A percentile compares a stretch with the other conserved stretches of the same genome.
phyloP scores from a whole-genome alignment of 306 rosid species.

The Quercus dentata region DNA sequence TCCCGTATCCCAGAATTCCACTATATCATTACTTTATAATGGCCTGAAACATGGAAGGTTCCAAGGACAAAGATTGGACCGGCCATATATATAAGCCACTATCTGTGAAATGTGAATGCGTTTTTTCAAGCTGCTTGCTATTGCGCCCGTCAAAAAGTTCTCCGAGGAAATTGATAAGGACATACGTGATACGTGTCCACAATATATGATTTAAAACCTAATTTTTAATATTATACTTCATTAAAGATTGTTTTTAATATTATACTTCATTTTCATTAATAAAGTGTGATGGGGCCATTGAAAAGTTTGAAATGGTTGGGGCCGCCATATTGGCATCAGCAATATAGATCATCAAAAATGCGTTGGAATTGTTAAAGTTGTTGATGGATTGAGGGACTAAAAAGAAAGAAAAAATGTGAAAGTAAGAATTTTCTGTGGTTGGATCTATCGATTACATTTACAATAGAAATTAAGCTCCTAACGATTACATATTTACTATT shows the following conservation, averaged over 20 bases:
- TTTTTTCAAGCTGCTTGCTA: constrained; percentile 12
- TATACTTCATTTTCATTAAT: neutral
- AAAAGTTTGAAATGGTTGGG: no score
- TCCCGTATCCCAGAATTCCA: neutral
- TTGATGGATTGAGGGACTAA: no score
- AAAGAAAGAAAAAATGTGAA: no score
- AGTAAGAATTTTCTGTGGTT: no score
- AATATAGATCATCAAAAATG: no score
- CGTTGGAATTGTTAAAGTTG: no score
- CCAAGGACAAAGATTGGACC: constrained; percentile 28
- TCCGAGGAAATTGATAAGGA: constrained; percentile 9
- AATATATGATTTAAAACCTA: neutral
- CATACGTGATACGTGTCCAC: constrained; percentile 49
- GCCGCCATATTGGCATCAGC: no score
- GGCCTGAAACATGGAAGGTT: constrained; percentile 4
- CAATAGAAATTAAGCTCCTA: no score
- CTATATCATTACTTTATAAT: neutral
- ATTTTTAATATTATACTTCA: neutral
- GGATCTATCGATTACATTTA: no score
- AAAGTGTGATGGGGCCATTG: no score
- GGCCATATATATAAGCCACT: constrained; percentile 9
- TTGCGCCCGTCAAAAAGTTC: constrained; percentile 43
- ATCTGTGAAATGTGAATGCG: constrained; percentile 6
- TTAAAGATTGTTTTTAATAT: neutral
- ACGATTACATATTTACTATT: no score